Conservation (phyloP, 306 rosid genomes). For the Alnus rubra region DNA sequence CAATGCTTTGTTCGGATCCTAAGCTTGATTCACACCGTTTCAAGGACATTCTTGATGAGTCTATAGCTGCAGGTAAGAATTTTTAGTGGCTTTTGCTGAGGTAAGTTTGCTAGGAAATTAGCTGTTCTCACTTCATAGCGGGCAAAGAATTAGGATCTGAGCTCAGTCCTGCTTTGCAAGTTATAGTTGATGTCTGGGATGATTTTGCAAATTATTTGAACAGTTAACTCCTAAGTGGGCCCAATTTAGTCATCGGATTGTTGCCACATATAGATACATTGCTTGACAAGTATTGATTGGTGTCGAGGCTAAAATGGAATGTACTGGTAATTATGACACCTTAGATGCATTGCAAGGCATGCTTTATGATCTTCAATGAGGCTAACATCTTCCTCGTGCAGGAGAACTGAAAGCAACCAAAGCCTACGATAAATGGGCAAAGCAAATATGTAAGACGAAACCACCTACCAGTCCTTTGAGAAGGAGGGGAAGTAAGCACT, state of each 20-base stretch:
- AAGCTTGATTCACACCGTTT: constrained; percentile 82
- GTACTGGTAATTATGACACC: not conserved
- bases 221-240: not conserved
- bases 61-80: constrained; percentile 65
- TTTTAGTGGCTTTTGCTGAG: constrained; percentile 19
- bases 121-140: constrained; percentile 12
- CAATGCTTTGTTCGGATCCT: constrained; percentile 95
- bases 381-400: constrained; percentile 19
- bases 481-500: constrained; percentile 56
- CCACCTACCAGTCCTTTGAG: constrained; percentile 85
- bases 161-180: constrained; percentile 12
- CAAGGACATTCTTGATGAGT: constrained; percentile 78
- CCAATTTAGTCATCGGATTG: not conserved
- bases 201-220: not conserved
- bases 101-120: constrained; percentile 1
- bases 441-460: constrained; percentile 67
- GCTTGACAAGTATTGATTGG: not conserved
- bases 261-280: not conserved
- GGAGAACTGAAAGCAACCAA: constrained; percentile 77
- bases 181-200: constrained; percentile 1
- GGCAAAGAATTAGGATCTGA: constrained; percentile 6
- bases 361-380: constrained; percentile 16
- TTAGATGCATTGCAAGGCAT: constrained; percentile 21
- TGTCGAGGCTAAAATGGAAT: not conserved
- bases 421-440: constrained; percentile 73